phyloP scores from a whole-genome alignment of 257 asterid species.

The Agastache rugosa region DNA sequence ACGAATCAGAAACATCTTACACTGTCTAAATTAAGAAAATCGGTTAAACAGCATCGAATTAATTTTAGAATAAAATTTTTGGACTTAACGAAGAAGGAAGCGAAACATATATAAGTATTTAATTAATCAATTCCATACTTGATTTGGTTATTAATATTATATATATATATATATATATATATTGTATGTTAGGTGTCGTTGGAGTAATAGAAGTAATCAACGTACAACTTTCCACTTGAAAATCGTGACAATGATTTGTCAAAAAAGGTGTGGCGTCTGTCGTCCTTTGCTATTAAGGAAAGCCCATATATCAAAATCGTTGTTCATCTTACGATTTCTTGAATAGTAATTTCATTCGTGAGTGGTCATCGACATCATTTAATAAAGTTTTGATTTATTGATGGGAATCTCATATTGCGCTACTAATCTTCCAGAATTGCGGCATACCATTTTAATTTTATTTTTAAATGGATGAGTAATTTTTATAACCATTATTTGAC shows the following conservation, averaged over 20 bases:
- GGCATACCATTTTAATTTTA: not conserved
- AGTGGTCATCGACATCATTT: constrained; percentile 48
- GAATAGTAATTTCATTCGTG: not conserved
- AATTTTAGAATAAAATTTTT: not conserved
- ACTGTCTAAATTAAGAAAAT: too few relatives aligned
- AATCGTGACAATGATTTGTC: constrained; percentile 27
- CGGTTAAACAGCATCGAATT: too few relatives aligned
- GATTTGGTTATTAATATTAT: not conserved
- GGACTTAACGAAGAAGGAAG: constrained; percentile 46
- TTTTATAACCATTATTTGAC: too few relatives aligned
- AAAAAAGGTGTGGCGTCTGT: constrained; percentile 40
- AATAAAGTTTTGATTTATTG: constrained; percentile 31
- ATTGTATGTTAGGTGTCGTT: not conserved
- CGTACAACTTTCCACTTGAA: constrained; percentile 28
- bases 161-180: too few relatives aligned
- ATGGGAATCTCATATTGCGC: constrained; percentile 15
- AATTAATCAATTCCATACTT: constrained; percentile 21
- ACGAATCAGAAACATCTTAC: too few relatives aligned
- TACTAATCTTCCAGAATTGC: constrained; percentile 4
- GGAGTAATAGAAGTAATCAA: constrained; percentile 19
- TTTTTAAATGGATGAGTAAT: too few relatives aligned
- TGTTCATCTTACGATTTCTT: not conserved
- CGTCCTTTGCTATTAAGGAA: constrained; percentile 48
- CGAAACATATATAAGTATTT: not conserved
- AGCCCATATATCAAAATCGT: constrained; percentile 10